Conservation (phyloP, 2,329 filamentous ascomycete species). For the Sporothrix inflata region DNA sequence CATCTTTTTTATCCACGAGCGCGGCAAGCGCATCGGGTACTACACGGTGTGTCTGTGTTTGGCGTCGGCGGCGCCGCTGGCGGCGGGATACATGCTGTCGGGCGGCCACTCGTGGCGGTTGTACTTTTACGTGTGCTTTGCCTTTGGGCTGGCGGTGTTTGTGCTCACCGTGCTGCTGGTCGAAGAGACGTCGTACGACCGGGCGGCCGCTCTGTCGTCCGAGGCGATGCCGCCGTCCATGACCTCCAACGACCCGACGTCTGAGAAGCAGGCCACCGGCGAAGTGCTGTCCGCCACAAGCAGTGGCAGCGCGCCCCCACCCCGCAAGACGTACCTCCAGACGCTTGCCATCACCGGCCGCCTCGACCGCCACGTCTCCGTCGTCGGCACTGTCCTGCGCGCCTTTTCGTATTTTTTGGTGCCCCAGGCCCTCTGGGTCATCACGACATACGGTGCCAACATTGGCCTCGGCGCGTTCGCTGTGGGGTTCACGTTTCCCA, state of each 20-base stretch:
- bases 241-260: too few species aligned
- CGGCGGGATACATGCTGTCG: slow-evolving; percentile 63
- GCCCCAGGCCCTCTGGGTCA: slow-evolving; percentile 54
- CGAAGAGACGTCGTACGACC: slow-evolving; percentile 41
- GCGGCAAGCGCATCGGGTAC: slow-evolving; percentile 60
- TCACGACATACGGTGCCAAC: slow-evolving; percentile 51
- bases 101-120: slow-evolving; percentile 63
- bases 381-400: slow-evolving; percentile 50
- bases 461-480: slow-evolving; percentile 54
- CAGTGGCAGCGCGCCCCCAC: slow-evolving; percentile 35
- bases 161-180: slow-evolving; percentile 41
- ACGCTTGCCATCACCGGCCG: slow-evolving; percentile 50
- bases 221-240: too few species aligned
- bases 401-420: slow-evolving; percentile 53
- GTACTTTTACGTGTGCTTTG: slow-evolving; percentile 64
- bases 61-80: slow-evolving; percentile 58
- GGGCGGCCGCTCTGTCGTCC: slow-evolving; percentile 26
- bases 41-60: slow-evolving; percentile 63
- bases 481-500: slow-evolving; percentile 55
- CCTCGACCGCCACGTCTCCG: slow-evolving; percentile 47
- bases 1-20: slow-evolving; percentile 52
- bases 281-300: background rate
- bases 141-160: slow-evolving; percentile 47
- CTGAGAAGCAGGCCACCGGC: background rate
- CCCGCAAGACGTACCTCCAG: slow-evolving; percentile 46